Base-by-base conservation (phyloP, 1,284 basidiomycete genomes). In the Austroboletus novae-zelandiae region DNA sequence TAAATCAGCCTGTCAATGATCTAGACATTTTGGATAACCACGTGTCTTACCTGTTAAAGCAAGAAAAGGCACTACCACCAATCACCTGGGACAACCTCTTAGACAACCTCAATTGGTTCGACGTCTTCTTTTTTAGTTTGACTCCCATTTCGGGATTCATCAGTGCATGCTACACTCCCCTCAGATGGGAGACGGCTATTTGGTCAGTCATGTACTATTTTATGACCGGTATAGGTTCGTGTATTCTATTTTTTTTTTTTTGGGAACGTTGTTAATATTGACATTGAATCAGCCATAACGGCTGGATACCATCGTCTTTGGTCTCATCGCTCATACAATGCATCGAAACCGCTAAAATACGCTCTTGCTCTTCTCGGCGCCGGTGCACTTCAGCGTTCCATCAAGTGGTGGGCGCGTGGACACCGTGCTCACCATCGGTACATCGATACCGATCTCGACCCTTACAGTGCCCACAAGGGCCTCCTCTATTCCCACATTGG, bases 371-470 rank as follows among this genome's bases (percentile, higher is more conserved):
- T 87, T 18, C 79, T 84, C 11, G 94, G 93, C 48, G 85, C 90
- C 2, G 93, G 92, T 49, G 90, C 94, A 11, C 89, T 93, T 31
- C 82, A 96, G 64, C 93, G 94, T 23, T 92, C 91, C 17, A 93
- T 95, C 72, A 86, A 87, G 67, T 95, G 93, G 94, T 96, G 94
- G 94, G 85, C 84, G n/a, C 81, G 93, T 43, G 91, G 91, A 53
- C 93, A 96, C 75, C 87, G 94, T 55, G 91, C 94, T 9, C 92
- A 96, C 72, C 93, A 95, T 70, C 82, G 92, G 46, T 95, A 96
- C 75, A 96, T 93, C 65, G 94, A 97, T 73, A 96, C 94, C 61
- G 89, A 94, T 52, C 86, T 97, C 54, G 93, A 96, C 74, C 94
- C 93, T 1, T 96, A 96, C 75, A 89, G 89, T 55, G 92, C 94